Conservation (phyloP, 2,329 filamentous ascomycete species). For the Clonostachys solani region DNA sequence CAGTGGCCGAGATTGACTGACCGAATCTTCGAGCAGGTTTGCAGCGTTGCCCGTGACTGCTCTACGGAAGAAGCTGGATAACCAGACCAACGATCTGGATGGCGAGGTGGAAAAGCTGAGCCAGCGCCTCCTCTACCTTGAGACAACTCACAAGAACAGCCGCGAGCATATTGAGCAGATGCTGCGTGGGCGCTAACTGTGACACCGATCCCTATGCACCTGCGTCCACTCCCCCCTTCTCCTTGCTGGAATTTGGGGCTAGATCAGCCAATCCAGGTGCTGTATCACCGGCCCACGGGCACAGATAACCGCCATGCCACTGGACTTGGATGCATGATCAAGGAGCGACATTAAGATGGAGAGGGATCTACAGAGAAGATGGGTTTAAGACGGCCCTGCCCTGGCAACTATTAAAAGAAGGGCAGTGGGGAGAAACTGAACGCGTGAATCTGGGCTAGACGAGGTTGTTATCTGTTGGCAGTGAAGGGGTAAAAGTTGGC, state of each 20-base stretch:
- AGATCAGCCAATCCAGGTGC: background rate
- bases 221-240: background rate
- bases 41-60: slow-evolving; percentile 69
- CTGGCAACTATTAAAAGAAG: no score
- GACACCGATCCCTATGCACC: background rate
- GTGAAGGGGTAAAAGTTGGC: no score
- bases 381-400: no score
- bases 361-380: no score
- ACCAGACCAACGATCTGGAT: slow-evolving; percentile 71
- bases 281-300: background rate
- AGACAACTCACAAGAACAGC: slow-evolving; percentile 94
- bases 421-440: no score
- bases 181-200: slow-evolving; percentile 47
- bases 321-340: no score
- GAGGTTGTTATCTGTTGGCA: no score
- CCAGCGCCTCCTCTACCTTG: slow-evolving; percentile 88
- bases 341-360: no score
- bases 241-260: background rate
- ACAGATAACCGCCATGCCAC: background rate
- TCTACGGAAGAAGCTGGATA: slow-evolving; percentile 71
- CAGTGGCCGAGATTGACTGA: no score
- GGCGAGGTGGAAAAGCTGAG: slow-evolving; percentile 75
- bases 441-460: no score
- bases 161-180: slow-evolving; percentile 88
- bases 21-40: slow-evolving; percentile 59